A percentile compares a stretch with the other conserved stretches of the same genome.
Evolutionary conservation across 2,329 filamentous ascomycete species (phyloP).

Genomic region (Decorospora gaudefroyi): DNA sequence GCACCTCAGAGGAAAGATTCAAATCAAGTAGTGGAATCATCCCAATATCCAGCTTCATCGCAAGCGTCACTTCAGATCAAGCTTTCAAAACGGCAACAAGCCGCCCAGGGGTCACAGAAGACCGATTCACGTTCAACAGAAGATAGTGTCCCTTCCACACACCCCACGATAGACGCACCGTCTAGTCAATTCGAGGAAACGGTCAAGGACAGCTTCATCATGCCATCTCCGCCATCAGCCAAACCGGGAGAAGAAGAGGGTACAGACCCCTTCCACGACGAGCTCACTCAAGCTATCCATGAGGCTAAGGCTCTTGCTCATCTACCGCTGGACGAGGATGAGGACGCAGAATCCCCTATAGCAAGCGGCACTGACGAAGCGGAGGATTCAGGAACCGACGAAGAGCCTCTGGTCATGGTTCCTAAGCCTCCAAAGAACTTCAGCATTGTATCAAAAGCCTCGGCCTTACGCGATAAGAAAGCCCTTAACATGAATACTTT

Average conservation of each 20-base stretch:
- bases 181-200: conserved; percentile 20
- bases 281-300: conserved; percentile 67
- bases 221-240: conserved; percentile 13
- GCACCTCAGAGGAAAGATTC: conserved; percentile 34
- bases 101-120: conserved; percentile 41
- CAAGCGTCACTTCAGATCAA: conserved; percentile 58
- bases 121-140: conserved; percentile 47
- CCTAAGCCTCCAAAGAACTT: conserved; percentile 17
- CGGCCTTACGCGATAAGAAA: conserved; percentile 20
- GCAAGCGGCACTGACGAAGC: conserved; percentile 32
- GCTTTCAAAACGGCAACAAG: conserved; percentile 49
- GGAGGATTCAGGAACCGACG: conserved; percentile 28
- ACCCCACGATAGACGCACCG: conserved; percentile 3
- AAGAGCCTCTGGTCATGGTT: conserved; percentile 23
- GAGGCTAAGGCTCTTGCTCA: conserved; percentile 64
- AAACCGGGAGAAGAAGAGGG: background rate
- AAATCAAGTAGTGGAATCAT: conserved; percentile 1
- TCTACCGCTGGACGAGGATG: conserved; percentile 54
- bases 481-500: conserved; percentile 52
- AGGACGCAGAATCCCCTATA: conserved; percentile 34
- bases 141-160: conserved; percentile 33
- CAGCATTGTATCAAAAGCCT: conserved; percentile 10
- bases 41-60: conserved; percentile 17
- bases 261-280: conserved; percentile 52
- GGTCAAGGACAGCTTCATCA: conserved; percentile 40